A percentile compares a stretch with the other conserved stretches of the same genome.
Conservation (phyloP, 352 stramenopile genomes). For the Phytophthora pistaciae region DNA sequence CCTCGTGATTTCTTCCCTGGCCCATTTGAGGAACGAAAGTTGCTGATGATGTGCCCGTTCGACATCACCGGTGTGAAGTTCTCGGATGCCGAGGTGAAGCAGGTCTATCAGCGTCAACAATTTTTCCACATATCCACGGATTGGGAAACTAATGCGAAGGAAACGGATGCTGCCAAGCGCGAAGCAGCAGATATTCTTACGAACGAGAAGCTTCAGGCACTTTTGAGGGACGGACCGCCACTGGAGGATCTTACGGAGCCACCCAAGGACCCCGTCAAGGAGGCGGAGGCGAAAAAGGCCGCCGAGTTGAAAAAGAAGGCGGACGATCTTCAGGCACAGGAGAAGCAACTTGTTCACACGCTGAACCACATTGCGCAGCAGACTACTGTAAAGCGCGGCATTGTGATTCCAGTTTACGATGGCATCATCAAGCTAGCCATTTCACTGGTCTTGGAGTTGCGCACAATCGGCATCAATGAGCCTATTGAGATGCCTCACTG, state of each 20-base stretch:
- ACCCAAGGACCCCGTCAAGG: conserved; percentile 25
- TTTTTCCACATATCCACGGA: conserved; percentile 37
- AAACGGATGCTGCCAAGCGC: conserved; percentile 11
- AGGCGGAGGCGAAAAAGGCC: conserved; percentile 23
- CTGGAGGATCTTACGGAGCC: conserved; percentile 28
- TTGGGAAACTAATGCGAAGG: conserved; percentile 35
- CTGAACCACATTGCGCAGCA: conserved; percentile 40
- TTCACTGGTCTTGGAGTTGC: conserved; percentile 58
- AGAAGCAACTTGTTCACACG: conserved; percentile 41
- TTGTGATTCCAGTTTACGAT: conserved; percentile 66
- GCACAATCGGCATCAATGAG: conserved; percentile 43
- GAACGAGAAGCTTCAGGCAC: conserved; percentile 29
- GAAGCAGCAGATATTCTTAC: conserved; percentile 32
- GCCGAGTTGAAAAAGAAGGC: conserved; percentile 20
- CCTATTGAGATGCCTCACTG: conserved; percentile 67
- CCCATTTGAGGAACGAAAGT: conserved; percentile 42
- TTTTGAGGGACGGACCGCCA: conserved; percentile 22
- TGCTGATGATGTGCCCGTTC: conserved; percentile 50
- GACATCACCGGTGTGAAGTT: conserved; percentile 46
- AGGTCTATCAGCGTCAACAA: conserved; percentile 47
- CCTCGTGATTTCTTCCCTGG: conserved; percentile 51
- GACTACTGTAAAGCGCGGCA: conserved; percentile 45
- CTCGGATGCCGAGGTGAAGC: conserved; percentile 33
- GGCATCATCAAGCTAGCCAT: conserved; percentile 48
- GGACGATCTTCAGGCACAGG: conserved; percentile 26